These are phyloP conservation scores for Amanita molliuscula DNA, from an alignment of 768 basidiomycete species.

Conservation along the genomic window DNA sequence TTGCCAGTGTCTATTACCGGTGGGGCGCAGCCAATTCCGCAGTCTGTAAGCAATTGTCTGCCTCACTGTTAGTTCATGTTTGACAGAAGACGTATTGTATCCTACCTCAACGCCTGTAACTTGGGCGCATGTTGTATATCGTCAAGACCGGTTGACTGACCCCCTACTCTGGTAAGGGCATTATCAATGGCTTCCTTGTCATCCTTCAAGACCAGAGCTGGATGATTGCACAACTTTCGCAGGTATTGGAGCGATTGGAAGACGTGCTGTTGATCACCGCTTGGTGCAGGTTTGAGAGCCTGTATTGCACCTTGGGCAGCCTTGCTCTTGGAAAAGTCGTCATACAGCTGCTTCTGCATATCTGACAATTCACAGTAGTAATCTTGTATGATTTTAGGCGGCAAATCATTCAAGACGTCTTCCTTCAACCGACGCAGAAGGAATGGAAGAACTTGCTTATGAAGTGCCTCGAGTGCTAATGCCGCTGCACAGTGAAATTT, in stretches of 20 bases:
- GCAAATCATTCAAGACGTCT: slow-evolving; percentile 90
- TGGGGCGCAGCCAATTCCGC: slow-evolving; percentile 72
- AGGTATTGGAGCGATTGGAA: slow-evolving; percentile 97
- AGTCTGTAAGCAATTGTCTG: slow-evolving; percentile 90
- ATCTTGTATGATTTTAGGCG: slow-evolving; percentile 99
- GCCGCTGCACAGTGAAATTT: slow-evolving; percentile 46
- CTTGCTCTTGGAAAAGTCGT: slow-evolving; percentile 81
- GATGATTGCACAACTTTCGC: slow-evolving; percentile 96
- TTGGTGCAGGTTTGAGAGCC: slow-evolving; percentile 14
- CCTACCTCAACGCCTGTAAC: slow-evolving; percentile 76
- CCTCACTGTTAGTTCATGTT: slow-evolving; percentile 1
- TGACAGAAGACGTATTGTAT: slow-evolving; percentile 12
- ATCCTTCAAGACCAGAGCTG: slow-evolving; percentile 80
- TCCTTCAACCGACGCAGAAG: slow-evolving; percentile 93
- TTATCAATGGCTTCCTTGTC: slow-evolving; percentile 45
- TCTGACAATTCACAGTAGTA: slow-evolving; percentile 98
- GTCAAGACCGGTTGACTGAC: slow-evolving; percentile 36
- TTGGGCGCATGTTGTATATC: slow-evolving; percentile 94
- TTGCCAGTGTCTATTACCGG: slow-evolving; percentile 45
- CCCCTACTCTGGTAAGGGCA: slow-evolving; percentile 47
- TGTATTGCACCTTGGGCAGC: slow-evolving; percentile 64
- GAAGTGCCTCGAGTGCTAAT: slow-evolving; percentile 87
- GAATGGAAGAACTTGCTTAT: slow-evolving; percentile 99
- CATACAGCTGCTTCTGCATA: slow-evolving; percentile 88
- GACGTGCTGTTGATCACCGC: slow-evolving; percentile 65